Evolutionary conservation across 192 early-diverging fungal species (phyloP).

Genomic region (Coemansia sp.): DNA sequence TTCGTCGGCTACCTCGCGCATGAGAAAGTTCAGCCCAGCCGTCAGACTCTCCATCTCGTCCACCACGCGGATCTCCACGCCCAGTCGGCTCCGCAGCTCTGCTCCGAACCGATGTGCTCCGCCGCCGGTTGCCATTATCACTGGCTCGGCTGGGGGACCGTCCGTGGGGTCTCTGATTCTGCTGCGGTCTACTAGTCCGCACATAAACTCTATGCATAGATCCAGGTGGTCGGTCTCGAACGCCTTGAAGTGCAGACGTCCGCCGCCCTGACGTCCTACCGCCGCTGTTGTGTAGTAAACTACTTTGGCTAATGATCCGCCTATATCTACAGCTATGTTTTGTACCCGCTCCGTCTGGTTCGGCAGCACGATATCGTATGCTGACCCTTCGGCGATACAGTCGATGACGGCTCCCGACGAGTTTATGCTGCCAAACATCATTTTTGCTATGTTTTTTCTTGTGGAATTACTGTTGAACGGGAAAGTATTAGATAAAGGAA

Average conservation of each 20-base stretch:
- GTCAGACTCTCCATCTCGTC: conserved; percentile 95
- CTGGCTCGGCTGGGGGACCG: conserved; percentile 20
- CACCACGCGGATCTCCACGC: conserved; percentile 77
- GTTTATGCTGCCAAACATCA: conserved; percentile 57
- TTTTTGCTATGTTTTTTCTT: background rate
- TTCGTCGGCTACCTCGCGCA: conserved; percentile 90
- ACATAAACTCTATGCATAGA: conserved; percentile 84
- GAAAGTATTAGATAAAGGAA: background rate
- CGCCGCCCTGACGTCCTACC: conserved; percentile 55
- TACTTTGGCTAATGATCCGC: conserved; percentile 75
- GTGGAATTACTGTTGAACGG: background rate
- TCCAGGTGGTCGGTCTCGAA: conserved; percentile 95
- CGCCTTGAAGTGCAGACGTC: conserved; percentile 88
- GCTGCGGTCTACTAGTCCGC: conserved; percentile 59
- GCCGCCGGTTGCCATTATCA: conserved; percentile 87
- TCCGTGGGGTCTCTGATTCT: background rate
- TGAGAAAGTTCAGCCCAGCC: conserved; percentile 87
- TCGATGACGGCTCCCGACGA: conserved; percentile 47
- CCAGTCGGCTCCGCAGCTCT: conserved; percentile 64
- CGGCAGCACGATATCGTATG: conserved; percentile 85
- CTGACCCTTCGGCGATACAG: conserved; percentile 21
- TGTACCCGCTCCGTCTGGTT: conserved; percentile 82
- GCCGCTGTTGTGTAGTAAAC: conserved; percentile 65
- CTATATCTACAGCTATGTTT: conserved; percentile 91
- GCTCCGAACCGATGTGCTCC: conserved; percentile 83